Percentiles rank a stretch among this genome's conserved stretches.
Conservation (phyloP, 331 rosid species). For the Spiraea crenata region DNA sequence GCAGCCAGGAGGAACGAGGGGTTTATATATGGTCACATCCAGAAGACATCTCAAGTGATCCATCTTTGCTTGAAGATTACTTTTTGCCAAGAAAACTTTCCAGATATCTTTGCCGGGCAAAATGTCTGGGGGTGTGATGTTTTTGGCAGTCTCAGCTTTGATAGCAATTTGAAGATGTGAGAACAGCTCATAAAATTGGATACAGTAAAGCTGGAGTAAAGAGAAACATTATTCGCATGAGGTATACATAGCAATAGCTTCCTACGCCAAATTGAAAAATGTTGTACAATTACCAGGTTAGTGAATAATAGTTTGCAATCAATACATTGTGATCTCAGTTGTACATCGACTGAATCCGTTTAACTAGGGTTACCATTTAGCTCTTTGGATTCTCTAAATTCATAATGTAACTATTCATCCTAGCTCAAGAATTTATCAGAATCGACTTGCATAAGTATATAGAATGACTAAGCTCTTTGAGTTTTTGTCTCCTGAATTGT, state of each 20-base stretch:
- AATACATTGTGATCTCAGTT: background rate
- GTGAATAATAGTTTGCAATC: slow-evolving; percentile 8
- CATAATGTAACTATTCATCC: background rate
- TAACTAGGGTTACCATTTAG: slow-evolving; percentile 1
- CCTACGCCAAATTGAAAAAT: background rate
- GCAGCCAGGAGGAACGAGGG: slow-evolving; percentile 80
- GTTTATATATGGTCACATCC: slow-evolving; percentile 65
- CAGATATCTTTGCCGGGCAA: slow-evolving; percentile 43
- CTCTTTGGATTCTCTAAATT: background rate
- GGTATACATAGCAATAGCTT: background rate
- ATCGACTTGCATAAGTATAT: background rate
- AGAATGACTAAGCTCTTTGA: background rate
- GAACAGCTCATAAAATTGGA: background rate
- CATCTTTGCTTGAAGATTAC: slow-evolving; percentile 61
- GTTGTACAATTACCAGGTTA: background rate
- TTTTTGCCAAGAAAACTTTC: slow-evolving; percentile 60
- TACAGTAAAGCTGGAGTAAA: background rate
- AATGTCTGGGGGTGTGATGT: slow-evolving; percentile 47
- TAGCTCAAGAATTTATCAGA: background rate
- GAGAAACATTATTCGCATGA: background rate
- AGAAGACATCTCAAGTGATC: slow-evolving; percentile 56
- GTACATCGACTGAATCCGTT: background rate
- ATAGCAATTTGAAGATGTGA: background rate
- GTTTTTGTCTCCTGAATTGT: too few relatives aligned
- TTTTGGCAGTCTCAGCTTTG: too few relatives aligned